Evolutionary conservation across 2,329 filamentous ascomycete genomes (phyloP).

Genomic region (Aspergillus sp.): DNA sequence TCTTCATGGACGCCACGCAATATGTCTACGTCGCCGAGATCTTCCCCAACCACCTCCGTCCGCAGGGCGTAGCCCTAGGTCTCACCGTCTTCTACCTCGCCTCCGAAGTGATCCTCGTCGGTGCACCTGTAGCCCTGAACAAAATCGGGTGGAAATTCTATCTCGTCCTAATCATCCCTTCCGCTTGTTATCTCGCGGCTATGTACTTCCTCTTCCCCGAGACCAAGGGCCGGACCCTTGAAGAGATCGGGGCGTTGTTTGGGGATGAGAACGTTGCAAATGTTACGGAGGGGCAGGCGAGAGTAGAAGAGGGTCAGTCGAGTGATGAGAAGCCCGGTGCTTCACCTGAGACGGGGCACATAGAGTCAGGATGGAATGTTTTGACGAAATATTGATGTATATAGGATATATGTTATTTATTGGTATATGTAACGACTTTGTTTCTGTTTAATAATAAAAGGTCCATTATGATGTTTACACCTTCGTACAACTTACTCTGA

Average conservation of each 20-base stretch:
- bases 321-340: not conserved
- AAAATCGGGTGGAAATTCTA: constrained; percentile 33
- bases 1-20: constrained; percentile 39
- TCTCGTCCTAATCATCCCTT: constrained; percentile 30
- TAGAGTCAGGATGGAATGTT: not conserved
- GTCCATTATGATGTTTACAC: too few relatives aligned
- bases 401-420: not conserved
- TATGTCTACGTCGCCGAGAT: constrained; percentile 38
- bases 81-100: constrained; percentile 29
- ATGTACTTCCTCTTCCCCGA: constrained; percentile 33
- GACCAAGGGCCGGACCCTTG: constrained; percentile 29
- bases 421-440: too few relatives aligned
- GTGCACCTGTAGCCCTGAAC: constrained; percentile 26
- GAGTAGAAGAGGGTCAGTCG: not conserved
- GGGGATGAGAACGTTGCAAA: constrained; percentile 18
- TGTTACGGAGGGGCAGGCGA: not conserved
- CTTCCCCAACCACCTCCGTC: constrained; percentile 35
- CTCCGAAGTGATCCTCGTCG: constrained; percentile 30
- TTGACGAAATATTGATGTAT: not conserved
- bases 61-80: constrained; percentile 32
- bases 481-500: too few relatives aligned
- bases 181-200: constrained; percentile 22
- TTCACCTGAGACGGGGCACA: not conserved
- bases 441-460: too few relatives aligned
- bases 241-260: constrained; percentile 32